Evolutionary conservation across 768 basidiomycete genomes (phyloP), one percentile per base, ranked within the genome.

Genomic region (Suillus ampliporus): DNA sequence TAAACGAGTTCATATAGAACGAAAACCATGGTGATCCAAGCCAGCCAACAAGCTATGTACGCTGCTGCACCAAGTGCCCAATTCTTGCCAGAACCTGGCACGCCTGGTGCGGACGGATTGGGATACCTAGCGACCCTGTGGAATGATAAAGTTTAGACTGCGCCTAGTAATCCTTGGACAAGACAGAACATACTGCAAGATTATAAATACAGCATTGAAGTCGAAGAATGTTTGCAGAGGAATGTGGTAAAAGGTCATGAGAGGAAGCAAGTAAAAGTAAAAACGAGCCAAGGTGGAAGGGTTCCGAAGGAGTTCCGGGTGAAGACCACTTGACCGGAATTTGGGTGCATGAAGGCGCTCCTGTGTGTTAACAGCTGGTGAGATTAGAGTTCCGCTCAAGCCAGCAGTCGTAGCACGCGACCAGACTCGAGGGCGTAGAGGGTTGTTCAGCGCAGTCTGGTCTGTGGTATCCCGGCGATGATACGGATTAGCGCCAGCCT

Each of bases 21-120:
- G 72, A 89, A 87, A 23, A 95, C 86, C 28, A 85, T 82, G 60
- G 90, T 72, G 34, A 93, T 82, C 85, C 91, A 94, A 52, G 85
- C 82, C 52, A 84, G 73, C 89, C 91, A 95, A 72, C 89, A 93
- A 9, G 89, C 87, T 47, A 91, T 81, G 78, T 96, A 96, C 15
- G 93, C 93, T 14, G 92, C 88, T 17, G 89, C 85, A 21, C 84
- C 94, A 10, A 96, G 82, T 3, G 89, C 84, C 95, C 95, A 96
- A 73, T 89, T 88, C 72, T 82, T 84, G 63, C 88, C 86, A 61
- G 89, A 89, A 64, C 87, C 86, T 64, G 90, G 83, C 54, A 88
- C 83, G n/a, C 86, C 86, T 69, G 85, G 83, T 37, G 88, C 84
- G 69, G 81, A 80, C 51, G 91, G 87, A 70, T 88, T 88, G 2